A percentile compares a stretch with the other conserved stretches of the same genome.
Conservation (phyloP, 2,329 filamentous ascomycete species). For the Ophiostoma populinum region DNA sequence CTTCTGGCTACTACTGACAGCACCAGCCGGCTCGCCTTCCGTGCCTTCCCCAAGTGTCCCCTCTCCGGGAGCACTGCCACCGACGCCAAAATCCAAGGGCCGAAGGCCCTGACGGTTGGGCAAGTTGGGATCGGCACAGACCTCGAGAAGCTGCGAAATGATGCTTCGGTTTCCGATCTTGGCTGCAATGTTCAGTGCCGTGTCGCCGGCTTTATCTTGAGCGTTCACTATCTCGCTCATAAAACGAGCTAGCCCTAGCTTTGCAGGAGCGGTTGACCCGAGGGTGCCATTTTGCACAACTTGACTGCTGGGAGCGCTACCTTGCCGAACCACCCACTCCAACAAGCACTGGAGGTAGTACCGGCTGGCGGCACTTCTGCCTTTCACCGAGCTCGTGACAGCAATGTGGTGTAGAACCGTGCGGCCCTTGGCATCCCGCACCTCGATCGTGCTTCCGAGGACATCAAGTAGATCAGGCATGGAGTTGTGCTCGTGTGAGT, state of each 20-base stretch:
- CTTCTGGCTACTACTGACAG: constrained; percentile 30
- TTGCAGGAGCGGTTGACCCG: constrained; percentile 27
- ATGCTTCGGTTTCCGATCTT: constrained; percentile 87
- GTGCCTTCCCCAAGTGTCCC: constrained; percentile 24
- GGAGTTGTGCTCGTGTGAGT: constrained; percentile 78
- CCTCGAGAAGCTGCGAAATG: constrained; percentile 89
- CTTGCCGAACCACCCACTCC: constrained; percentile 84
- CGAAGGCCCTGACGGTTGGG: constrained; percentile 77
- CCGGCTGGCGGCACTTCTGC: constrained; percentile 74
- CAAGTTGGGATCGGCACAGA: constrained; percentile 84
- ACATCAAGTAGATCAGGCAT: constrained; percentile 86
- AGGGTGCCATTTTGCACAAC: constrained; percentile 16
- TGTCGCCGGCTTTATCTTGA: constrained; percentile 86
- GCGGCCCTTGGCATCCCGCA: constrained; percentile 72
- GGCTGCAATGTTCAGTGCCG: constrained; percentile 82
- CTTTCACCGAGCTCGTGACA: constrained; percentile 87
- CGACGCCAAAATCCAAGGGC: constrained; percentile 88
- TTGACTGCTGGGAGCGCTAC: constrained; percentile 26
- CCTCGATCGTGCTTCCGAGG: constrained; percentile 75
- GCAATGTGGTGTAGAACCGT: constrained; percentile 95
- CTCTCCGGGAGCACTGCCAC: constrained; percentile 39
- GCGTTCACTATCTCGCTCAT: constrained; percentile 96
- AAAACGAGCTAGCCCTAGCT: constrained; percentile 78
- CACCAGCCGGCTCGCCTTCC: constrained; percentile 25
- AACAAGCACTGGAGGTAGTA: constrained; percentile 92